Evolutionary conservation across 2,329 filamentous ascomycete species (phyloP), one percentile per base, ranked within the genome.

Genomic region (Ophiostoma novo-ulmi): DNA sequence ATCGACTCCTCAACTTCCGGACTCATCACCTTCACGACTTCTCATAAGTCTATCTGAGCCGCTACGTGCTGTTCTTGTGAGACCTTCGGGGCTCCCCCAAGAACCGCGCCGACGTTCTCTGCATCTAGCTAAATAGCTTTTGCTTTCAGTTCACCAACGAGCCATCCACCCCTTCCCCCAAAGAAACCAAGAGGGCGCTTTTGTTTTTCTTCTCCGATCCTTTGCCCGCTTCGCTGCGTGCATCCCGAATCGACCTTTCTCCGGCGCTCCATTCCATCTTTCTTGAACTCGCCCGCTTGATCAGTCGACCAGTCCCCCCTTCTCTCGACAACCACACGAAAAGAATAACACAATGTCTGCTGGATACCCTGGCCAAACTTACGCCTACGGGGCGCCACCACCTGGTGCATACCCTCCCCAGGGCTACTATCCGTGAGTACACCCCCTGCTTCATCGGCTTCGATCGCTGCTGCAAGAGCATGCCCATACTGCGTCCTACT

Each of bases 371-470:
- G 61, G 52, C 7, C 65, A 67, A n/a, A 44, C 55, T n/a, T 66
- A 13, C n/a, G 26, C 71, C 35, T 72, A 72, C 52, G 69, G 71
- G 39, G 71, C 63, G 20, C 71, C 71, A 36, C 70, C 70, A 20
- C 71, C 68, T 6, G 66, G 69, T 66, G 70, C 70, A 63, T 73
- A 70, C 36, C 70, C 72, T 26, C 70, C 72, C 3, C 72, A 71
- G 11, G 66, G 66, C 66, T 73, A 71, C 61, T 73, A 70, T 52
- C 44, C 69, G 71, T 72, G 44, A 66, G 70, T 52, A 17, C 44
- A n/a, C 52, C 20, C 17, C 26, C 31, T n/a, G 13, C 20, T 35
- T 5, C 20, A 13, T 22, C 10, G 3, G 17, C 10, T 13, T 31
- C 3, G 31, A 31, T 31, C 31, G 31, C 31, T 31, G 31, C 31